phyloP scores from a whole-genome alignment of 805 yeast species.

The Kazachstania kunashirensis region DNA sequence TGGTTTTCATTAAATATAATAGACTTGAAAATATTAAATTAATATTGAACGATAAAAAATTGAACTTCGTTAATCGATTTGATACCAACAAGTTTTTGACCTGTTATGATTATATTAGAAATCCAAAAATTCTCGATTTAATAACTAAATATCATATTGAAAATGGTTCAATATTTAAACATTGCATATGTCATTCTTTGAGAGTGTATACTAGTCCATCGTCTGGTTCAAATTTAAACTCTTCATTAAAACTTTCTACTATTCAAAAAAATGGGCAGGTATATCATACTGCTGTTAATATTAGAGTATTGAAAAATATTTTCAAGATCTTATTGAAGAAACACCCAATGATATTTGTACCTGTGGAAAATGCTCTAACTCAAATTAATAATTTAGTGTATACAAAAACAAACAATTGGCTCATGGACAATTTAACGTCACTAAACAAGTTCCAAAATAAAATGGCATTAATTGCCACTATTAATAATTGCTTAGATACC shows the following conservation, averaged over 20 bases:
- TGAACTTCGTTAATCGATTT: conserved; percentile 32
- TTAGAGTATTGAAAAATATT: conserved; percentile 15
- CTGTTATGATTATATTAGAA: conserved; percentile 40
- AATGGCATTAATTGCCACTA: not conserved
- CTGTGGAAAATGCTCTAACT: conserved; percentile 12
- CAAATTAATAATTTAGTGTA: conserved; percentile 3
- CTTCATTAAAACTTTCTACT: conserved; percentile 6
- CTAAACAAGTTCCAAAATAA: conserved; percentile 2
- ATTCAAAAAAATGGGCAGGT: not conserved
- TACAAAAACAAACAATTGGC: not conserved
- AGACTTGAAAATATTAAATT: conserved; percentile 48
- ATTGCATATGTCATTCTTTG: conserved; percentile 13
- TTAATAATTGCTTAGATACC: conserved; percentile 12
- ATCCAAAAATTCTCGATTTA: conserved; percentile 14
- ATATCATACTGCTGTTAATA: conserved; percentile 2
- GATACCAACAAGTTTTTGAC: conserved; percentile 27
- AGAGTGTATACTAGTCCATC: conserved; percentile 11
- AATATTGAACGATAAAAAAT: conserved; percentile 40
- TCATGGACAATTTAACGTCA: not conserved
- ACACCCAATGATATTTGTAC: conserved; percentile 18
- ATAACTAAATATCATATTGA: conserved; percentile 11
- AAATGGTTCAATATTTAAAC: conserved; percentile 7
- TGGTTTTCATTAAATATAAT: conserved; percentile 60
- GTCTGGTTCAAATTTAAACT: conserved; percentile 4
- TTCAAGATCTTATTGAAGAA: conserved; percentile 10